These are phyloP conservation scores for Gyromitra esculenta DNA, from an alignment of 2,329 filamentous ascomycete genomes.

Conservation along the genomic window DNA sequence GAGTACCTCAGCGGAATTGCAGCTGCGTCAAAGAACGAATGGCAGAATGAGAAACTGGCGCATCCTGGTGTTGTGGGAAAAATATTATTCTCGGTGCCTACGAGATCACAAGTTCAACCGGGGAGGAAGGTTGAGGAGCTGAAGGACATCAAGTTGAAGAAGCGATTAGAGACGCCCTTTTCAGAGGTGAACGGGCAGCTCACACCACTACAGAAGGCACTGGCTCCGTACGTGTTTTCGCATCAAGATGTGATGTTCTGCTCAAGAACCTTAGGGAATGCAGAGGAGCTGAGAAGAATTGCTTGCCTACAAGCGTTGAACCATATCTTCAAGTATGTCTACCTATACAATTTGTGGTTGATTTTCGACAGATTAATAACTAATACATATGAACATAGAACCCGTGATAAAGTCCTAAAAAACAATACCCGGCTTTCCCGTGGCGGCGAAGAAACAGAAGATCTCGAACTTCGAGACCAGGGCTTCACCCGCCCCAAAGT, in stretches of 20 bases:
- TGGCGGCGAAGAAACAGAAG: slow-evolving; percentile 70
- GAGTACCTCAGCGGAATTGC: slow-evolving; percentile 68
- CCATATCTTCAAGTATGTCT: slow-evolving; percentile 81
- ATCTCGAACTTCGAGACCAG: slow-evolving; percentile 80
- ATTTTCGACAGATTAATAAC: background rate
- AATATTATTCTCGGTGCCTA: slow-evolving; percentile 63
- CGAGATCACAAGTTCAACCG: slow-evolving; percentile 55
- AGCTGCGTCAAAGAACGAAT: slow-evolving; percentile 65
- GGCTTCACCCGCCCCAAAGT: slow-evolving; percentile 96
- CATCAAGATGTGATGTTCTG: slow-evolving; percentile 85
- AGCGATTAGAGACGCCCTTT: slow-evolving; percentile 70
- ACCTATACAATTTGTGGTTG: background rate
- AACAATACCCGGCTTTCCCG: slow-evolving; percentile 83
- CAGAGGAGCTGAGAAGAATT: slow-evolving; percentile 74
- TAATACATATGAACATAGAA: slow-evolving; percentile 63
- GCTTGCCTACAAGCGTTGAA: slow-evolving; percentile 86
- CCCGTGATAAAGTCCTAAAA: slow-evolving; percentile 88
- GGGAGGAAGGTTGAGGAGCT: slow-evolving; percentile 46
- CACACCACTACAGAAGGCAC: slow-evolving; percentile 69
- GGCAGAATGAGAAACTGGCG: slow-evolving; percentile 64
- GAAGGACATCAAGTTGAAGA: slow-evolving; percentile 72
- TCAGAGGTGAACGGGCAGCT: slow-evolving; percentile 68
- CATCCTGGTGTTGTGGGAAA: slow-evolving; percentile 64
- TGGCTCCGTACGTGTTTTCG: slow-evolving; percentile 79
- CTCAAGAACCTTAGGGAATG: slow-evolving; percentile 74